Evolutionary conservation across 805 yeast genomes (phyloP), one percentile per base, ranked within the genome.

Genomic region (Yarrowia sp.): DNA sequence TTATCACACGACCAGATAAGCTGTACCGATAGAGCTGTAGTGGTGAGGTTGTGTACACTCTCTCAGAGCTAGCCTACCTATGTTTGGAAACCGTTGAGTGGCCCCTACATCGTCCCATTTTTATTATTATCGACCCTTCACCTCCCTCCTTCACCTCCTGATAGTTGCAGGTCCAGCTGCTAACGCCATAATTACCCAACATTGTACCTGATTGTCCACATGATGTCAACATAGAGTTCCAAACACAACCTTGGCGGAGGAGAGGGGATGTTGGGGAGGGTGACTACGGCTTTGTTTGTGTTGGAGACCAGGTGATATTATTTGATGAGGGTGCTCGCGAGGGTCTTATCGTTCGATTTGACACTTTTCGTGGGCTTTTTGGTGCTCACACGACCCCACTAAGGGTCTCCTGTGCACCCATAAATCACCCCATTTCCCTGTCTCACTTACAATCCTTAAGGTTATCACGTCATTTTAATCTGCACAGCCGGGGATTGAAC

Each of bases 391-490:
- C 32, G 7, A 10, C 32, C 9, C 15, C 4, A 19, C 36, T 26
- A 12, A 48, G 11, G 8, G 16, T 5, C 50, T 15, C 50, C 9
- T 14, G 14, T 11, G 16, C 41, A 5, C 42, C 56, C 4, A 15
- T 22, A 10, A 38, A 53, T 53, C 59, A 53, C 59, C 59, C 59
- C 59, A 53, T 53, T 53, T 36, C 26, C 19, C 9, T 52, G 45
- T 53, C 59, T 38, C 59, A 40, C 59, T 19, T 53, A 40, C 59
- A 53, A 53, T 53, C n/a, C 36, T 40, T 40, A 53, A 53, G 35
- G 59, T 53, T 53, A 53, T 53, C 45, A 38, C 59, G 59, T 53
- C 59, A 53, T 53, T 38, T 7, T 16, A 14, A 12, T 8, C 12
- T 10, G 12, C 14, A 1, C 35, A 19, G 3, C 5, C n/a, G 19